Evolutionary conservation across 1,139 yeast species (phyloP).

Genomic region (Yamadazyma aaseri): DNA sequence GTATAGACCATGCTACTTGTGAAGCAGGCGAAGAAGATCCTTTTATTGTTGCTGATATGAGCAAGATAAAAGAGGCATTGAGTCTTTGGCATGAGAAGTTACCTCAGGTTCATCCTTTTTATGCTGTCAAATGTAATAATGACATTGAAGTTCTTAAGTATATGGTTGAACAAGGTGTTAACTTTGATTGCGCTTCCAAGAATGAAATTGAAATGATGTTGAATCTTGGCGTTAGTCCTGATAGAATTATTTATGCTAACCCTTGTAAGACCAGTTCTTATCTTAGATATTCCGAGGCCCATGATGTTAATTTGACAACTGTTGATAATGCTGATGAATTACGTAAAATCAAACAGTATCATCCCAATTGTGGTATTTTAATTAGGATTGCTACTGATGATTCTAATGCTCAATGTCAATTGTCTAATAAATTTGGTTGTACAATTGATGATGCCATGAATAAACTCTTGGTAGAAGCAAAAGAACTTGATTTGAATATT

Average conservation of each 20-base stretch:
- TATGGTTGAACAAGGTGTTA: constrained; percentile 62
- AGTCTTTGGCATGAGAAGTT: constrained; percentile 59
- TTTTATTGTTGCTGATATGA: constrained; percentile 85
- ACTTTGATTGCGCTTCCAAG: constrained; percentile 93
- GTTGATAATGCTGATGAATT: constrained; percentile 89
- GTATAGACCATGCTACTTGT: constrained; percentile 60
- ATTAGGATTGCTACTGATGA: constrained; percentile 90
- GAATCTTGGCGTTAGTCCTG: constrained; percentile 58
- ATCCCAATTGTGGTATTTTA: constrained; percentile 69
- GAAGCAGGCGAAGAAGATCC: constrained; percentile 81
- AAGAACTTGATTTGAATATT: constrained; percentile 58
- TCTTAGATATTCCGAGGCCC: constrained; percentile 63
- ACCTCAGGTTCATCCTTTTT: constrained; percentile 79
- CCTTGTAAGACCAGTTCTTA: constrained; percentile 89
- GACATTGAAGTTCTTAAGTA: constrained; percentile 57
- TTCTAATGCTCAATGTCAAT: constrained; percentile 79
- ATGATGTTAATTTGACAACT: constrained; percentile 69
- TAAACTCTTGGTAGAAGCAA: constrained; percentile 61
- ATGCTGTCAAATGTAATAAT: constrained; percentile 94
- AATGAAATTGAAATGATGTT: constrained; percentile 74
- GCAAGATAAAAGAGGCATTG: constrained; percentile 62
- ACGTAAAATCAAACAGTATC: constrained; percentile 63
- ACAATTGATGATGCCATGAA: constrained; percentile 52
- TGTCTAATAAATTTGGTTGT: constrained; percentile 90
- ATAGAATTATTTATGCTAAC: constrained; percentile 83